A percentile compares a stretch with the other conserved stretches of the same genome.
Conservation (phyloP, 2,329 filamentous ascomycete species). For the Macrophomina tecta region DNA sequence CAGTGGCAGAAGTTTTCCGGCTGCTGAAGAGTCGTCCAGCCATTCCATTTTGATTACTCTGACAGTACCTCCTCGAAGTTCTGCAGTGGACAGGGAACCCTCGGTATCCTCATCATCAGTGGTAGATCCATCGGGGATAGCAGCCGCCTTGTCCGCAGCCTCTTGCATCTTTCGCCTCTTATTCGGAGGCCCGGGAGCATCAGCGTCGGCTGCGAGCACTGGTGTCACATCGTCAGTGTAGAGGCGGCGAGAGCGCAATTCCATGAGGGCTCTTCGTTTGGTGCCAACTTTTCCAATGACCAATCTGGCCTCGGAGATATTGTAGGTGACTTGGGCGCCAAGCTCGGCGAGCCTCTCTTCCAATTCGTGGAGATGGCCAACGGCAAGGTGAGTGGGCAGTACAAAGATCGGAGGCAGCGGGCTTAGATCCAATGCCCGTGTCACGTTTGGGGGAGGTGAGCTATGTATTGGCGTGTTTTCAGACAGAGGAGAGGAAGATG, state of each 20-base stretch:
- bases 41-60: conserved; percentile 61
- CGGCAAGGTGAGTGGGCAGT: conserved; percentile 70
- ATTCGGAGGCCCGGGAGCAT: conserved; percentile 25
- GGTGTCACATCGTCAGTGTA: conserved; percentile 57
- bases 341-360: conserved; percentile 66
- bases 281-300: conserved; percentile 76
- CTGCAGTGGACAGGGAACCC: not conserved
- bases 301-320: conserved; percentile 73
- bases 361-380: conserved; percentile 66
- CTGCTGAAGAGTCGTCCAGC: conserved; percentile 56
- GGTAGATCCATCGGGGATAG: conserved; percentile 2
- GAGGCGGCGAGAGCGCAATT: conserved; percentile 73
- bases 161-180: conserved; percentile 32
- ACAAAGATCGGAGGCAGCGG: conserved; percentile 72
- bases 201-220: conserved; percentile 31
- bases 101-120: conserved; percentile 44
- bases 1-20: conserved; percentile 52
- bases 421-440: conserved; percentile 47
- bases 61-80: conserved; percentile 39
- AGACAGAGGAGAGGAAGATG: conserved; percentile 3
- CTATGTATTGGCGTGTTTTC: not conserved
- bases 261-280: conserved; percentile 74
- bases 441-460: not conserved
- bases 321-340: conserved; percentile 69
- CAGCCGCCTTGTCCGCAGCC: not conserved